phyloP scores from a whole-genome alignment of 257 asterid species.

The Coffea canephora region DNA sequence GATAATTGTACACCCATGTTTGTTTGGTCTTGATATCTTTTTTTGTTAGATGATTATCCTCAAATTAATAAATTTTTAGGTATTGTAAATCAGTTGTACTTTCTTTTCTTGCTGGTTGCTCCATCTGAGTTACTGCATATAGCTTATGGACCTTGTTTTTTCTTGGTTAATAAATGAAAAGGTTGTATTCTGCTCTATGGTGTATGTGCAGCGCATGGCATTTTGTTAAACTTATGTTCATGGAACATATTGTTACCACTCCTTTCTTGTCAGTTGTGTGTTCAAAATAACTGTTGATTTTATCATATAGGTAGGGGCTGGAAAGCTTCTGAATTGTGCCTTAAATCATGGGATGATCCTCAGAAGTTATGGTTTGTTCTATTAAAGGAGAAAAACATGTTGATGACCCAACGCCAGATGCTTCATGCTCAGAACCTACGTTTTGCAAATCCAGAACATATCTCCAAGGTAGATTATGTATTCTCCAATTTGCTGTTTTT shows the following conservation, averaged over 20 bases:
- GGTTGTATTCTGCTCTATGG: neutral
- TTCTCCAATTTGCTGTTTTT: slow-evolving; percentile 5
- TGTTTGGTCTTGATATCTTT: neutral
- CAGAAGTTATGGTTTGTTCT: slow-evolving; percentile 91
- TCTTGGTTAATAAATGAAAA: neutral
- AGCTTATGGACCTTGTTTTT: neutral
- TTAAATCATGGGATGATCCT: slow-evolving; percentile 98
- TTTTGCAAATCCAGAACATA: slow-evolving; percentile 80
- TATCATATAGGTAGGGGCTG: slow-evolving; percentile 72
- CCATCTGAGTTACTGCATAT: neutral
- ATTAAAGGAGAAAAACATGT: slow-evolving; percentile 26
- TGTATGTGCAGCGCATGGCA: neutral
- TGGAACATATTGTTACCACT: neutral
- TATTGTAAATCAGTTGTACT: neutral
- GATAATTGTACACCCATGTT: neutral
- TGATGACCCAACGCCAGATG: slow-evolving; percentile 27
- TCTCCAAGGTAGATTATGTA: slow-evolving; percentile 57
- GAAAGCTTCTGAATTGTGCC: slow-evolving; percentile 95
- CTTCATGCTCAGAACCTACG: slow-evolving; percentile 80
- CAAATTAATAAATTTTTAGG: neutral
- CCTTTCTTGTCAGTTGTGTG: neutral
- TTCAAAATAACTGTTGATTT: slow-evolving; percentile 6
- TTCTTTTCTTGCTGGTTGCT: neutral
- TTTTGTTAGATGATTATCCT: neutral
- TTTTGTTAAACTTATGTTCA: too few species aligned